Percentiles rank a stretch among this genome's conserved stretches.
These are phyloP conservation scores for Entophlyctis luteolus DNA, from an alignment of 192 early-diverging fungal species.

Conservation along the genomic window DNA sequence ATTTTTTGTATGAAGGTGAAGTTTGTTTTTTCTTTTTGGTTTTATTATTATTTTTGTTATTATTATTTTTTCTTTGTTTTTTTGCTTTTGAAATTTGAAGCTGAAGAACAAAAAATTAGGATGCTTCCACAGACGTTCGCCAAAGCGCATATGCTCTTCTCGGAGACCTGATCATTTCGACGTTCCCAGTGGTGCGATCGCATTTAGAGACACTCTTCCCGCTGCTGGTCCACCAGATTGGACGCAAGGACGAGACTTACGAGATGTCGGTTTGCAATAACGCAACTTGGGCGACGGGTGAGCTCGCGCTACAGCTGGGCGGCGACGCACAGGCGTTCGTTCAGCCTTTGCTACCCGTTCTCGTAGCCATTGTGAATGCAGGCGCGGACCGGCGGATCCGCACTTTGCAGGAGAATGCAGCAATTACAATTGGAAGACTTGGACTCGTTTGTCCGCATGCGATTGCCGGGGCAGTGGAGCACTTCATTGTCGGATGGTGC, in stretches of 20 bases:
- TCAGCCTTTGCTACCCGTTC: slow-evolving; percentile 71
- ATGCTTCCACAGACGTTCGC: slow-evolving; percentile 70
- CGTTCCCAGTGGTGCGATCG: slow-evolving; percentile 78
- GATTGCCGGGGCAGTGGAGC: slow-evolving; percentile 81
- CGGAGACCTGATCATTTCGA: slow-evolving; percentile 92
- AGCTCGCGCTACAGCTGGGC: slow-evolving; percentile 81
- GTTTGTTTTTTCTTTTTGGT: neutral
- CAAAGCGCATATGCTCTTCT: slow-evolving; percentile 94
- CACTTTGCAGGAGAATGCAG: slow-evolving; percentile 84
- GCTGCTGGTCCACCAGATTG: slow-evolving; percentile 64
- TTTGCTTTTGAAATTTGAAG: slow-evolving; percentile 25
- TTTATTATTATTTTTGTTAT: slow-evolving; percentile 57
- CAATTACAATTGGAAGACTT: slow-evolving; percentile 94
- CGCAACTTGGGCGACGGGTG: slow-evolving; percentile 95
- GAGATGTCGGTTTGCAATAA: slow-evolving; percentile 87
- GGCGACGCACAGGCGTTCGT: slow-evolving; percentile 79
- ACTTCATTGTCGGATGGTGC: slow-evolving; percentile 83
- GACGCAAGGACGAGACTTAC: slow-evolving; percentile 4
- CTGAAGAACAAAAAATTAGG: slow-evolving; percentile 30
- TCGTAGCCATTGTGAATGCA: slow-evolving; percentile 77
- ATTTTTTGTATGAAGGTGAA: slow-evolving; percentile 76
- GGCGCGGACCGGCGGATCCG: slow-evolving; percentile 59
- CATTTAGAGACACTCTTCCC: slow-evolving; percentile 74
- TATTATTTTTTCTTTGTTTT: slow-evolving; percentile 75
- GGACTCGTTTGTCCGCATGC: slow-evolving; percentile 78